Conservation (phyloP, 768 basidiomycete genomes). For the Phanerodontia chrysosporium region DNA sequence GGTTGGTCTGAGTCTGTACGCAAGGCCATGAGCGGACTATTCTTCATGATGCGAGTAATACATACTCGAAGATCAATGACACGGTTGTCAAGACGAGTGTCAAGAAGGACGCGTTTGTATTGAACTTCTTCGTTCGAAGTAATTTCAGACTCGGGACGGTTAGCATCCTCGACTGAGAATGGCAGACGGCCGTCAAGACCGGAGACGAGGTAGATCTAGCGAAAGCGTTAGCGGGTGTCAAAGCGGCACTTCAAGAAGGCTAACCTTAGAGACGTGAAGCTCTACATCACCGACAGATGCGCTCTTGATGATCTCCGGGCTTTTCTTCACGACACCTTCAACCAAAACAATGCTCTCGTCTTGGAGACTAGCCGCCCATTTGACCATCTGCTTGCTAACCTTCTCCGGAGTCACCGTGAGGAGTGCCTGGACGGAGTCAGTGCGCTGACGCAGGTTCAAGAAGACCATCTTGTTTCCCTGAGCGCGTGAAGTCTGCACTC, state of each 20-base stretch:
- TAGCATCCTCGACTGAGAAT: slow-evolving; percentile 91
- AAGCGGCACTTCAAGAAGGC: slow-evolving; percentile 10
- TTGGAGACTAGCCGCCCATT: slow-evolving; percentile 75
- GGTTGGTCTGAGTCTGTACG: slow-evolving; percentile 86
- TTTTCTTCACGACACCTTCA: slow-evolving; percentile 76
- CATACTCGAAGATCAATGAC: slow-evolving; percentile 88
- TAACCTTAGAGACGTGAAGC: slow-evolving; percentile 76
- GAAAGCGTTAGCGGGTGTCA: neutral
- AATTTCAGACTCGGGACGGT: slow-evolving; percentile 72
- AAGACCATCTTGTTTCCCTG: slow-evolving; percentile 97
- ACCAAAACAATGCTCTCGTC: slow-evolving; percentile 91
- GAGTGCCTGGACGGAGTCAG: slow-evolving; percentile 82
- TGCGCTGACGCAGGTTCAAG: slow-evolving; percentile 85
- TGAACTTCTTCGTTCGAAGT: slow-evolving; percentile 52
- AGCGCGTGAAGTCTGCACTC: slow-evolving; percentile 86
- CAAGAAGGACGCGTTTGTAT: slow-evolving; percentile 79
- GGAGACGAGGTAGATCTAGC: slow-evolving; percentile 76
- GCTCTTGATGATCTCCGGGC: slow-evolving; percentile 85
- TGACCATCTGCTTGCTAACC: slow-evolving; percentile 96
- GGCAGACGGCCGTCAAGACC: slow-evolving; percentile 78
- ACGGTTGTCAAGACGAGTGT: slow-evolving; percentile 92
- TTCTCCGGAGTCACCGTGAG: slow-evolving; percentile 65
- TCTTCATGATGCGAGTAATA: slow-evolving; percentile 11
- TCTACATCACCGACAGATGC: slow-evolving; percentile 86
- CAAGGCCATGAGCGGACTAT: neutral